A percentile compares a stretch with the other conserved stretches of the same genome.
These are phyloP conservation scores for Leishmania tarentolae DNA, from an alignment of 208 protist species.

Conservation along the genomic window DNA sequence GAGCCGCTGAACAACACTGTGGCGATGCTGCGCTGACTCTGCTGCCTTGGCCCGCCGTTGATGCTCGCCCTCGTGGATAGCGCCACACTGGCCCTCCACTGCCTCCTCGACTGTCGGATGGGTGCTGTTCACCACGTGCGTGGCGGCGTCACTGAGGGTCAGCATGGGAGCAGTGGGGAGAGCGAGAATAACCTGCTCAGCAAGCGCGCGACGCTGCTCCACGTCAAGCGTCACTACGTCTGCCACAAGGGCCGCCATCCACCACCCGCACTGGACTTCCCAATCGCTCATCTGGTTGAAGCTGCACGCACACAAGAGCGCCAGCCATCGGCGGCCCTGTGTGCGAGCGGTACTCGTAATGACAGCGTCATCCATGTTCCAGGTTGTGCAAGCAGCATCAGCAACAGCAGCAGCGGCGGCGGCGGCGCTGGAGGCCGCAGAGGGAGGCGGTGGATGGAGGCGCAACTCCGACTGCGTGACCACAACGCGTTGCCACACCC, in stretches of 20 bases:
- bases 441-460: neutral
- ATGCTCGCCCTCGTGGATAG: neutral
- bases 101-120: neutral
- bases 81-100: neutral
- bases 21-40: conserved; percentile 1
- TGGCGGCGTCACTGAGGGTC: neutral
- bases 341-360: conserved; percentile 52
- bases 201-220: conserved; percentile 36
- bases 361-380: conserved; percentile 22
- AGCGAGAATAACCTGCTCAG: conserved; percentile 49
- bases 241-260: conserved; percentile 53
- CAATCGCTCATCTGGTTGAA: conserved; percentile 34
- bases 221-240: conserved; percentile 49
- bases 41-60: conserved; percentile 1
- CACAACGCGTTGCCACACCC: conserved; percentile 47
- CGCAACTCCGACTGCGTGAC: conserved; percentile 39
- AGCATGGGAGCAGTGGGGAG: conserved; percentile 42
- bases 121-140: neutral
- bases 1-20: conserved; percentile 39
- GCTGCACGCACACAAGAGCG: conserved; percentile 43
- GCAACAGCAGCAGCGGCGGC: neutral
- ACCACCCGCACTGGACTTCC: conserved; percentile 50
- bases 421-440: neutral
- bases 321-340: conserved; percentile 55
- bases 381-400: neutral